Percentiles rank a stretch among this genome's conserved stretches.
phyloP scores from a whole-genome alignment of 2,329 filamentous ascomycete genomes.

The Thelonectria rubi region DNA sequence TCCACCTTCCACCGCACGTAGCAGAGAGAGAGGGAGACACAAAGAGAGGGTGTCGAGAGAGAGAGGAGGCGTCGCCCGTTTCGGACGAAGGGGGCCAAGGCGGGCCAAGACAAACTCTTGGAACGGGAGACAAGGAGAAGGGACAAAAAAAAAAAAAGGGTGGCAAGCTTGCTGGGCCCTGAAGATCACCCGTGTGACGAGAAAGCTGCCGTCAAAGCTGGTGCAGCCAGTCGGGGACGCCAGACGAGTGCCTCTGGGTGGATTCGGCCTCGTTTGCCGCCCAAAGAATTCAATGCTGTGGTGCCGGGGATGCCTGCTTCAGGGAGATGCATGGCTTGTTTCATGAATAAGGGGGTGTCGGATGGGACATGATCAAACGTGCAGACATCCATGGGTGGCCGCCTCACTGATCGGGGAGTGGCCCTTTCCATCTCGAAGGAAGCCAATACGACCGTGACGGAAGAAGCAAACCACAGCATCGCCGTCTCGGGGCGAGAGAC shows the following conservation, averaged over 20 bases:
- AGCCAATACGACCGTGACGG: slow-evolving; percentile 12
- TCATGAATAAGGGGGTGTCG: slow-evolving; percentile 36
- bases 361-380: slow-evolving; percentile 23
- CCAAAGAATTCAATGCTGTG: slow-evolving; percentile 31
- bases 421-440: slow-evolving; percentile 9
- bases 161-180: slow-evolving; percentile 26
- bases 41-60: background rate
- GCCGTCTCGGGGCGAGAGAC: slow-evolving; percentile 20
- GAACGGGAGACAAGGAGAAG: too few species aligned
- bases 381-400: slow-evolving; percentile 24
- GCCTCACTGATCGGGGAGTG: slow-evolving; percentile 22
- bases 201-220: slow-evolving; percentile 16
- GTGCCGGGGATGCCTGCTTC: slow-evolving; percentile 30
- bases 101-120: background rate
- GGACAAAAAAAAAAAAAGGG: background rate
- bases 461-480: slow-evolving; percentile 23
- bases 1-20: background rate
- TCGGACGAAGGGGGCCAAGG: background rate
- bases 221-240: slow-evolving; percentile 29
- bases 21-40: background rate
- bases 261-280: slow-evolving; percentile 26
- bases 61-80: background rate
- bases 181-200: slow-evolving; percentile 23
- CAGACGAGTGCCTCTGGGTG: slow-evolving; percentile 32
- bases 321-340: slow-evolving; percentile 35